Conservation (phyloP, 2,329 filamentous ascomycete genomes). For the Plectosphaerella sp. region DNA sequence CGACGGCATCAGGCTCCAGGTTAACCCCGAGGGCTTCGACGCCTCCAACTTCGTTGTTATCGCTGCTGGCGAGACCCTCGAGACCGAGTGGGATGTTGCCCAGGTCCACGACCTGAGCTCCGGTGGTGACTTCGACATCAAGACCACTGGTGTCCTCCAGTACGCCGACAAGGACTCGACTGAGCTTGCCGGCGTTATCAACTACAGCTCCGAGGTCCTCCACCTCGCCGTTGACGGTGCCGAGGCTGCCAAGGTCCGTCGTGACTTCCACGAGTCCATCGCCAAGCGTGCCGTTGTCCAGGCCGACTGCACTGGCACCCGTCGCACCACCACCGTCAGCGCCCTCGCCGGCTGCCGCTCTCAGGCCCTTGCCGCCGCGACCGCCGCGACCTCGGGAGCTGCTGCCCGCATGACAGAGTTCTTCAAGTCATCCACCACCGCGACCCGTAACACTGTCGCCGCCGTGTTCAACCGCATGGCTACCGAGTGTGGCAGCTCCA, state of each 20-base stretch:
- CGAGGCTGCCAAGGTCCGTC: slow-evolving; percentile 44
- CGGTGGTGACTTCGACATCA: slow-evolving; percentile 52
- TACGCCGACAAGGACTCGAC: slow-evolving; percentile 47
- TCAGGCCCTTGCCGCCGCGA: slow-evolving; percentile 48
- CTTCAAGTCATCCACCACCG: slow-evolving; percentile 54
- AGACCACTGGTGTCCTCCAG: slow-evolving; percentile 51
- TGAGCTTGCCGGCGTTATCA: slow-evolving; percentile 48
- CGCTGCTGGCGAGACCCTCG: slow-evolving; percentile 42
- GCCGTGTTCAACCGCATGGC: slow-evolving; percentile 47
- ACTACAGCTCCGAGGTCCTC: slow-evolving; percentile 56
- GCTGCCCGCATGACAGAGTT: slow-evolving; percentile 52
- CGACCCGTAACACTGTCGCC: slow-evolving; percentile 43
- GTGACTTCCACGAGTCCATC: slow-evolving; percentile 30
- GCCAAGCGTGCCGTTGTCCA: slow-evolving; percentile 48
- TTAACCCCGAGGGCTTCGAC: slow-evolving; percentile 37
- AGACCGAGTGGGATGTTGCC: slow-evolving; percentile 50
- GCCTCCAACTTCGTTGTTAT: slow-evolving; percentile 47
- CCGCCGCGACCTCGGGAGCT: slow-evolving; percentile 43
- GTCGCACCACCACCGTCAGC: slow-evolving; percentile 35
- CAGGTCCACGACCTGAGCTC: slow-evolving; percentile 46
- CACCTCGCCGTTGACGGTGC: slow-evolving; percentile 52
- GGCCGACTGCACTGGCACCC: slow-evolving; percentile 48
- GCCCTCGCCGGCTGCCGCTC: slow-evolving; percentile 51
- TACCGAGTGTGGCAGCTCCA: slow-evolving; percentile 48
- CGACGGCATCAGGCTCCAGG: slow-evolving; percentile 47